Conservation (phyloP, 768 basidiomycete genomes). For the Tulasnella sp. region DNA sequence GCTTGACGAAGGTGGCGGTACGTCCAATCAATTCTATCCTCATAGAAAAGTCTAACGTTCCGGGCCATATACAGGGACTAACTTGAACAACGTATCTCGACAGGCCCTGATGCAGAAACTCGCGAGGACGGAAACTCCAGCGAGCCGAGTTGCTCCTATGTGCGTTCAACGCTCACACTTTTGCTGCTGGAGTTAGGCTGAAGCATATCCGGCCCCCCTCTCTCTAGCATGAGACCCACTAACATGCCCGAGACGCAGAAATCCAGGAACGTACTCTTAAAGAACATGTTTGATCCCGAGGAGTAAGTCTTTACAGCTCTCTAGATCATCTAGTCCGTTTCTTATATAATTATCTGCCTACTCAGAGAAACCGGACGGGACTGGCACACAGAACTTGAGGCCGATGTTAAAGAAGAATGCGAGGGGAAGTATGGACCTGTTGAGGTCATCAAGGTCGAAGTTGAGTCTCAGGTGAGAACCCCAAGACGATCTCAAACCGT, state of each 20-base stretch:
- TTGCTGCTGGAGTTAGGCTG: too few species aligned
- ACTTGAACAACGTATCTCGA: constrained; percentile 94
- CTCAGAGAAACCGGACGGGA: constrained; percentile 85
- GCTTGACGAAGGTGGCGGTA: constrained; percentile 85
- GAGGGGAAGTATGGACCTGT: constrained; percentile 85
- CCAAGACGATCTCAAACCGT: neutral
- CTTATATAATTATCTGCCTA: constrained; percentile 8
- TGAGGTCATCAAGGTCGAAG: constrained; percentile 82
- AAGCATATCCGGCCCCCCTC: neutral
- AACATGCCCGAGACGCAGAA: constrained; percentile 78
- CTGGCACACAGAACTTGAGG: constrained; percentile 93
- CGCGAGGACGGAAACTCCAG: constrained; percentile 60
- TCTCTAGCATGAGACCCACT: constrained; percentile 47
- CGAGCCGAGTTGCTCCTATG: constrained; percentile 12
- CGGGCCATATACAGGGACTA: constrained; percentile 54
- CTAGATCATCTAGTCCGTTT: too few species aligned
- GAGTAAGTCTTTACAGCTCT: constrained; percentile 46
- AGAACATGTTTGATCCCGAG: constrained; percentile 97
- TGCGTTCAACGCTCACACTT: neutral
- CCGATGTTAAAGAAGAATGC: constrained; percentile 93
- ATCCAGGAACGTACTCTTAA: constrained; percentile 79
- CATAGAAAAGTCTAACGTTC: neutral
- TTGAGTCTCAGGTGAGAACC: constrained; percentile 71
- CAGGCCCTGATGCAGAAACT: constrained; percentile 99
- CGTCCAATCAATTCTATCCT: constrained; percentile 17